Base-by-base conservation (phyloP, 371 early-diverging fungal species). In the Saksenaea oblongispora region DNA sequence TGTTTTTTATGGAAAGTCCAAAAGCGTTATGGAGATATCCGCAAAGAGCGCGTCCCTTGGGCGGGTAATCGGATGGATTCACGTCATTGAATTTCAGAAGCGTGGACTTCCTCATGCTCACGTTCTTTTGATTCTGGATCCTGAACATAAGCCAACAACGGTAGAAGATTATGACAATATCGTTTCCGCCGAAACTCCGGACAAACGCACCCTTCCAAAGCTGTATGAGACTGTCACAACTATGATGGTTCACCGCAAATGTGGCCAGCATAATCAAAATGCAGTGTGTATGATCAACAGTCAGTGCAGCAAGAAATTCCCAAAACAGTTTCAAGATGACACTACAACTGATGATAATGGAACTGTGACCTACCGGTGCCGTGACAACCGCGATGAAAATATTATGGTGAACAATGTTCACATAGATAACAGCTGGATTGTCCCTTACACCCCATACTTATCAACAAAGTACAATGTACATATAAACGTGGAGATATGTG, bases 401-500 rank as follows among this genome's bases (percentile, higher is more conserved):
- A n/a, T n/a, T n/a, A n/a, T n/a, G n/a, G n/a, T n/a, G n/a, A n/a
- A n/a, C n/a, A 59, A 58, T 41, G 47, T 15, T 37, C 37, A 37
- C 42, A 42, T 42, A 44, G 62, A 74, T 35, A 76, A 78, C 54
- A 5, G 59, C 10, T 73, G 69, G 71, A 61, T 73, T 18, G 70
- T 76, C 1, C 76, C 75, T 1, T 57, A 78, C 35, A 81, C 71
- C 36, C 71, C 42, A 0, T 78, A 57, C 24, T 62, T 78, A 1
- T 27, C 22, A 9, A 71, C 73, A 0, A 82, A 76, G 59, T 82
- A 75, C 64, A 64, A 73, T 44, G 73, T 76, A 0, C 73, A 78
- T 53, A 75, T 76, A 37, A 75, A 82, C 56, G 73, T 82, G 0
- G 75, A 78, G 56, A 60, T 71, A 1, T 78, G 77, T 59, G n/a